phyloP scores from a whole-genome alignment of 805 yeast species.

The Kodamaea hsintzibuensis region DNA sequence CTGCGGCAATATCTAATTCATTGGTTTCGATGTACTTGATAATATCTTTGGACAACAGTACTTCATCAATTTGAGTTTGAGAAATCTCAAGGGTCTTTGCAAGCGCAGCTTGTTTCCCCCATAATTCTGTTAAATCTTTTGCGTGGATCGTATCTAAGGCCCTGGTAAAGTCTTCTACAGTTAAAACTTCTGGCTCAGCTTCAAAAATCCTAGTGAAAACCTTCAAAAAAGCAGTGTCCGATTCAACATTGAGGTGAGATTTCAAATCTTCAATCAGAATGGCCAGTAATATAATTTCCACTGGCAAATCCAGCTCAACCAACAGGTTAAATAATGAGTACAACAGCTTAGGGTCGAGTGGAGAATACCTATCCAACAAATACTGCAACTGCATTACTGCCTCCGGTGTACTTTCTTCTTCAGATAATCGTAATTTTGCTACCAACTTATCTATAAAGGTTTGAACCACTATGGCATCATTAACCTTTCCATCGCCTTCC shows the following conservation, averaged over 20 bases:
- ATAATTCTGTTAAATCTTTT: background rate
- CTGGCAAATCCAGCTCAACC: slow-evolving; percentile 1
- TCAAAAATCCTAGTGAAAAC: slow-evolving; percentile 8
- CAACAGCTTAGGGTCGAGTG: background rate
- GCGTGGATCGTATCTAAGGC: slow-evolving; percentile 1
- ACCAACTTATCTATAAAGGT: background rate
- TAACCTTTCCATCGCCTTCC: background rate
- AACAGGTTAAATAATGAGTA: background rate
- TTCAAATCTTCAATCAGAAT: slow-evolving; percentile 2
- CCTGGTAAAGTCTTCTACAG: background rate
- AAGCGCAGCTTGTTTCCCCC: background rate
- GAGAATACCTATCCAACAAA: background rate
- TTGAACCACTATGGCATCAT: background rate
- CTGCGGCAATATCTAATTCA: slow-evolving; percentile 19
- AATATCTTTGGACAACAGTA: slow-evolving; percentile 9
- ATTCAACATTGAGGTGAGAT: slow-evolving; percentile 9
- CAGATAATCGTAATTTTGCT: background rate
- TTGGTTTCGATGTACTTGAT: slow-evolving; percentile 21
- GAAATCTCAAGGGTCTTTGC: background rate
- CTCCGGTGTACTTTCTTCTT: background rate
- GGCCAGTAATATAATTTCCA: background rate
- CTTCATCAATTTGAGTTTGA: background rate
- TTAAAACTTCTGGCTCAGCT: slow-evolving; percentile 4
- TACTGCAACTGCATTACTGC: background rate
- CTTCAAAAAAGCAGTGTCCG: background rate